Evolutionary conservation across 352 stramenopile species (phyloP), one percentile per base, ranked within the genome.

Genomic region (Phytophthora vignae): DNA sequence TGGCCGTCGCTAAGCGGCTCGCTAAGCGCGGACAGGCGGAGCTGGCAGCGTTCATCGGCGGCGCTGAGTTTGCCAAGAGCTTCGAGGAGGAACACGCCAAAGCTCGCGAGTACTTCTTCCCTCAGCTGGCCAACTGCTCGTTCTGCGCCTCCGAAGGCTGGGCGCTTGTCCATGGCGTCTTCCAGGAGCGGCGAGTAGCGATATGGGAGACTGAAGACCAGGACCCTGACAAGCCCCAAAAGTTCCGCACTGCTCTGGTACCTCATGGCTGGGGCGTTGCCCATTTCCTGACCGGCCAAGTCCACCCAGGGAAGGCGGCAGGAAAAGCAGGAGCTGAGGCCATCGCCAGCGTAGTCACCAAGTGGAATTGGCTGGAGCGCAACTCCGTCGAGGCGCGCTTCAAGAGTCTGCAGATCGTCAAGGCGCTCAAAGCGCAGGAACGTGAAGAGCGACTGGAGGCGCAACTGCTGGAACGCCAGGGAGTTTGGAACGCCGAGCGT

Each of bases 181-280:
- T 93, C 36, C 68, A 87, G 29, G 81, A 84, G 59, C 74, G 79
- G 7, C 79, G 71, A 33, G 58, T 87, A 46, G 52, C 69, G 0
- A 55, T 83, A 2, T 76, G 72, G 68, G 56, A 33, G 10, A 56
- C 25, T 19, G 19, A 60, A 27, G 55, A 78, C 1, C 31, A 53
- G 8, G 58, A 64, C 8, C 1, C 15, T 12, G 54, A 75, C n/a
- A 60, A 64, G 11, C 36, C 46, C 0, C 57, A 73, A 5, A 72
- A 64, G 55, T 73, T 79, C 25, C 54, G 58, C 15, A 64, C 54
- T 19, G 59, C 71, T 19, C 49, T 81, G 19, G 81, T 95, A 2
- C 87, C 88, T 2, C 88, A 95, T 27, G 88, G 88, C 14, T 95
- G 85, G 85, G 88, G 87, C 15, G 84, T 95, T 7, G 88, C 88